Base-by-base conservation (phyloP, 345 rosid genomes). In the Citrus reticulata region DNA sequence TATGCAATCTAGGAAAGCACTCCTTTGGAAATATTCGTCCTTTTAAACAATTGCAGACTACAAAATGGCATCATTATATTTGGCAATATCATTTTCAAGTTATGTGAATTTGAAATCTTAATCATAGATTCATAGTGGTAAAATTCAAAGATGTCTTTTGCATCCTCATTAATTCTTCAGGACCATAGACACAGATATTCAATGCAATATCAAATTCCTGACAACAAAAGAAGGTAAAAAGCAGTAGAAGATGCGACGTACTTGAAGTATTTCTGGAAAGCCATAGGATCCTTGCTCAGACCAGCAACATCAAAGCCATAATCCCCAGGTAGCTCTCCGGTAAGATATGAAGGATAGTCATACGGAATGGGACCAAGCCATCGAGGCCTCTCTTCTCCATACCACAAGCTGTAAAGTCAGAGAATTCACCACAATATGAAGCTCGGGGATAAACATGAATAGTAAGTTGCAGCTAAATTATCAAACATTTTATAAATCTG, bases 331-430 rank as follows among this genome's bases (percentile, higher is more conserved):
- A 91, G 66, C 29, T 95, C 93, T 72, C 99, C 99, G 1, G 86
- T 85, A 37, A 95, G 96, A 83, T 95, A 80, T 22, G 85, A 39
- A 24, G 98, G 98, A 74, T 93, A 95, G 54, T 88, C 88, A 77
- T 84, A 95, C 7, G 95, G 90, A 73, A 95, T 84, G 58, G 98
- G 96, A 80, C 98, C 99, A 83, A 95, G 95, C 99, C 99, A 95
- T 46, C 93, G 92, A 1, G 99, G 99, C 57, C 98, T 93, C 39
- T 83, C 88, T 80, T 91, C 90, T 76, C 99, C 99, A 69, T 95
- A 93, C 97, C 98, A 95, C 70, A 80, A 80, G 87, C 98, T 95
- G 93, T 83, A 59, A 42, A 78, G 74, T 65, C 61, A 59, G 75
- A 76, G 9, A 76, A 81, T 49, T 82, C 78, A 77, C 49, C 69